phyloP scores from a whole-genome alignment of 495 filamentous ascomycete genomes.

The Pseudoneurospora amorphoporcata region DNA sequence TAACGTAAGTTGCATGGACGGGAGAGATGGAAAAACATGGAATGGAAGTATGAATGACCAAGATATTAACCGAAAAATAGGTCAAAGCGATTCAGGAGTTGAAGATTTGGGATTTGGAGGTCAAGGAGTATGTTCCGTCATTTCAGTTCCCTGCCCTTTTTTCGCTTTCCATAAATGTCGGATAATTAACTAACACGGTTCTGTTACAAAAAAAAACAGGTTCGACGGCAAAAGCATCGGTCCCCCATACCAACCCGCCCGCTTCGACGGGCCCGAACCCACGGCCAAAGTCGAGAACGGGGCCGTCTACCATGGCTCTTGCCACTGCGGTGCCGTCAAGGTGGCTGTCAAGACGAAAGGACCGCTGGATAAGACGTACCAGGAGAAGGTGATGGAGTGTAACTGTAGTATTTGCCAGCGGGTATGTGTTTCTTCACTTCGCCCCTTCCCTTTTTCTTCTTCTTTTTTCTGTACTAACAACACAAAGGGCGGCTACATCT shows the following conservation, averaged over 20 bases:
- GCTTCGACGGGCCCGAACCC: conserved; percentile 31
- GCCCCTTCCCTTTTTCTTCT: neutral
- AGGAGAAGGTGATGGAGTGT: conserved; percentile 21
- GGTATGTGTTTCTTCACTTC: conserved; percentile 18
- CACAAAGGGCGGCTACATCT: conserved; percentile 17
- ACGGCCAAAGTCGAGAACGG: conserved; percentile 21
- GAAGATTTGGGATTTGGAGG: conserved; percentile 24
- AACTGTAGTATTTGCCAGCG: conserved; percentile 36
- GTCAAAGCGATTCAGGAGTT: conserved; percentile 25
- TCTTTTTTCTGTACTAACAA: neutral
- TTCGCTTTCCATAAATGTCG: neutral
- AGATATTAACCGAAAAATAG: neutral
- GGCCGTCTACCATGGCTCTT: conserved; percentile 37
- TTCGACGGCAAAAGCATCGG: conserved; percentile 25
- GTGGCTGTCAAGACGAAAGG: conserved; percentile 28
- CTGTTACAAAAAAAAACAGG: conserved; percentile 5
- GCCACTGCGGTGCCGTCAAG: conserved; percentile 42
- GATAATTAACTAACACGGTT: neutral
- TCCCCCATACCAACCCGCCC: conserved; percentile 20
- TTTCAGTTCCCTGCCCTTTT: neutral
- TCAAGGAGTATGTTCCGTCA: conserved; percentile 14
- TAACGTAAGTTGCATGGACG: conserved; percentile 11
- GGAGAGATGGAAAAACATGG: no score
- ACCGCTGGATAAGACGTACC: conserved; percentile 17
- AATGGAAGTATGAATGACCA: no score